Evolutionary conservation across 441 rosid species (phyloP).

Genomic region (Eutrema salsugineum): DNA sequence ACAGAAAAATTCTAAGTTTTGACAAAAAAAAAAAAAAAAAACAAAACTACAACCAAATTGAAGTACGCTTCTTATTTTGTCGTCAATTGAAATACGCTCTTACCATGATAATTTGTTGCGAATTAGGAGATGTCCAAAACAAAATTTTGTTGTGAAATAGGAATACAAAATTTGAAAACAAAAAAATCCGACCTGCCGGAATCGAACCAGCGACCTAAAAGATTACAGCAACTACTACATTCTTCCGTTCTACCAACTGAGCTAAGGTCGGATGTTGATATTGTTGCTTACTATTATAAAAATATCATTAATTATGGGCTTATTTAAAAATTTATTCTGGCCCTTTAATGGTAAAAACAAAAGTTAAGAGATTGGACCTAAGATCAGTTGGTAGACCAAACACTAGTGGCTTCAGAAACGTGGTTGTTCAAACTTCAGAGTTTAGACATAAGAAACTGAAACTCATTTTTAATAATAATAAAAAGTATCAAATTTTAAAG

Average conservation of each 20-base stretch:
- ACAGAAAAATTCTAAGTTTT: too few species aligned
- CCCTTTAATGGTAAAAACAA: not conserved
- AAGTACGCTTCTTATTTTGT: too few species aligned
- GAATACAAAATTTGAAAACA: too few species aligned
- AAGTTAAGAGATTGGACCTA: not conserved
- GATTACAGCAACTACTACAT: constrained; percentile 52
- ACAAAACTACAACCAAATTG: too few species aligned
- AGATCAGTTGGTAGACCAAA: not conserved
- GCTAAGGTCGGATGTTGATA: constrained; percentile 67
- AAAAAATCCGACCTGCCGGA: constrained; percentile 33
- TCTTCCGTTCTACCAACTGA: constrained; percentile 99
- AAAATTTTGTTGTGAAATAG: too few species aligned
- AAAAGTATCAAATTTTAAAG: not conserved
- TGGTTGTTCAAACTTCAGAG: not conserved
- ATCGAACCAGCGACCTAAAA: constrained; percentile 41
- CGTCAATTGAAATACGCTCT: too few species aligned
- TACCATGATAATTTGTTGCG: too few species aligned
- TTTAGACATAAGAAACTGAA: not conserved
- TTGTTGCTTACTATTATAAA: too few species aligned
- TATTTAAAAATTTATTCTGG: not conserved
- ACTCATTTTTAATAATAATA: not conserved
- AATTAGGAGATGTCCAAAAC: too few species aligned
- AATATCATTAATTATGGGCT: not conserved
- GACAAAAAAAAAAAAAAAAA: too few species aligned
- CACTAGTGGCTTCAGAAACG: not conserved